Evolutionary conservation across 2,329 filamentous ascomycete genomes (phyloP).

Genomic region (Curvularia hawaiiensis): DNA sequence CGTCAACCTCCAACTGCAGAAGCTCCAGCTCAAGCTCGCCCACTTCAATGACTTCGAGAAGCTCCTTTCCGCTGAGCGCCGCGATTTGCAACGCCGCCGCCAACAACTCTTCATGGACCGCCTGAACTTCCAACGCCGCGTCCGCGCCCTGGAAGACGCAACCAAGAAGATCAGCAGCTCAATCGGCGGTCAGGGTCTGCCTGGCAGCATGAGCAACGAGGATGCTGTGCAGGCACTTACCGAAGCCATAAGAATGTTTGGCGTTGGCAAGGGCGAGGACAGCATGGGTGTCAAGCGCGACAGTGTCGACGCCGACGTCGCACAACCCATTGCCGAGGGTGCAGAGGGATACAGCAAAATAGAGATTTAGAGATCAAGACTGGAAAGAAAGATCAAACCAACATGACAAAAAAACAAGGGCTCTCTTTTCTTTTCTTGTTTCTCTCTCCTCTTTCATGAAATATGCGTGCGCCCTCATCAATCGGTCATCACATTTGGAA

Average conservation of each 20-base stretch:
- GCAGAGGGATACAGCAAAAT: conserved; percentile 41
- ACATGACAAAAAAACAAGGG: not conserved
- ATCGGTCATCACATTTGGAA: no score
- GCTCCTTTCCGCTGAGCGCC: conserved; percentile 86
- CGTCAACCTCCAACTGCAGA: conserved; percentile 92
- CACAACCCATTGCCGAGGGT: conserved; percentile 40
- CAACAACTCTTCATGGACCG: conserved; percentile 95
- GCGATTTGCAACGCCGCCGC: conserved; percentile 87
- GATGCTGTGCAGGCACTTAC: conserved; percentile 42
- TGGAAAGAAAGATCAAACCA: not conserved
- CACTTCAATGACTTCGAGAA: conserved; percentile 98
- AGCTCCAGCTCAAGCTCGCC: conserved; percentile 92
- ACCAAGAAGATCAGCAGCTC: conserved; percentile 57
- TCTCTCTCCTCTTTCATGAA: not conserved
- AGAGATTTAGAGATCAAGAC: conserved; percentile 36
- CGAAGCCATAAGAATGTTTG: conserved; percentile 42
- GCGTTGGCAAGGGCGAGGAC: conserved; percentile 46
- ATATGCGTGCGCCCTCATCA: no score
- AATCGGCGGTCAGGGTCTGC: conserved; percentile 39
- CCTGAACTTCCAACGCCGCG: conserved; percentile 84
- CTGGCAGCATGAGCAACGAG: conserved; percentile 39
- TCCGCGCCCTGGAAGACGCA: conserved; percentile 79
- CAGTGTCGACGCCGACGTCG: conserved; percentile 33
- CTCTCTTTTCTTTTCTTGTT: not conserved
- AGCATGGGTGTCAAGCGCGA: conserved; percentile 40